Base-by-base conservation (phyloP, 352 stramenopile species). In the Phytophthora megakarya region DNA sequence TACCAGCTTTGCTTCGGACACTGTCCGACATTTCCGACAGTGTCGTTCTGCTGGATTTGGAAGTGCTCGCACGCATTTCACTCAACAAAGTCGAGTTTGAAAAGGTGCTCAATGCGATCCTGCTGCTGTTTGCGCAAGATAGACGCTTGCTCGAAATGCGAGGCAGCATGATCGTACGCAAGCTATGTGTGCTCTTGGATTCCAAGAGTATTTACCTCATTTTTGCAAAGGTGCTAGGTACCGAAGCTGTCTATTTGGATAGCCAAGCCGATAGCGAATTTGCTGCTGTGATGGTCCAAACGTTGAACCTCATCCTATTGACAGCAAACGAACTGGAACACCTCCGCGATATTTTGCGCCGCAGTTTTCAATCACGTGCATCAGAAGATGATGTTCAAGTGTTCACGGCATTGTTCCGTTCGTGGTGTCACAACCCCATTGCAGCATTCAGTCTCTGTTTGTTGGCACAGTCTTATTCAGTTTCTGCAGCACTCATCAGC, bases 221-320 rank as follows among this genome's bases (percentile, higher is more conserved):
- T 42, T 96, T 99, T 59, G 96, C 98, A 0, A 95, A 97, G 50
- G 96, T 99, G 2, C 67, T 99, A n/a, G 81, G 86, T 0, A 86
- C 80, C 0, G 78, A 87, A 39, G 78, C 75, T 18, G 68, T 73
- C 1, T 72, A 72, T 26, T 46, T 80, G 11, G 65, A 80, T 26
- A 85, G 82, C 38, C 68, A 77, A 19, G 67, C 73, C 11, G 88
- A 98, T 56, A 76, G 90, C 48, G 96, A 99, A 54, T 99, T 99
- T 76, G 92, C 98, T 12, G 93, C 92, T 0, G 96, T 99, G 16
- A 99, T 99, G 96, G 96, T 99, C 7, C 97, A 99, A 82, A 99
- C 97, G 30, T 82, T 99, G 9, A 99, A 99, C 65, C 73, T 99
- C 8, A 99, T 99, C 61, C 70, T 99, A 30, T 78, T 99, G 0